phyloP scores from a whole-genome alignment of 2,329 filamentous ascomycete species.

The Fusarium albidum region DNA sequence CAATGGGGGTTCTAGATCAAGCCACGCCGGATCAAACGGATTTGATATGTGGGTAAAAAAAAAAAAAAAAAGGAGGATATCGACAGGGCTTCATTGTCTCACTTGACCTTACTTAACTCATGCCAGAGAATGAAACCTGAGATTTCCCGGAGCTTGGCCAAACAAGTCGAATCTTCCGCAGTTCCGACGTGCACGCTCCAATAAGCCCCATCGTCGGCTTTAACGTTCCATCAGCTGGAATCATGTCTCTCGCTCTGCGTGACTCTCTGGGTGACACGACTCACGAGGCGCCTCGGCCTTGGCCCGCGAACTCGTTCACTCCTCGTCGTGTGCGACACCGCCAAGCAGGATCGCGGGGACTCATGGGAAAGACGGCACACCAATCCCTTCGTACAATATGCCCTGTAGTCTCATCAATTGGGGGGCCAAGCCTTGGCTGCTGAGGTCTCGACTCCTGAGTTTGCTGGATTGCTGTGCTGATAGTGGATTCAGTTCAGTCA shows the following conservation, averaged over 20 bases:
- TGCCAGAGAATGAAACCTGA: neutral
- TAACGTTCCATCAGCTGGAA: too few relatives aligned
- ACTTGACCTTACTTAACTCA: neutral
- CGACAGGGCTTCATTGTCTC: neutral
- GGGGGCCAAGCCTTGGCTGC: conserved; percentile 41
- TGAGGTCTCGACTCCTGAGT: conserved; percentile 38
- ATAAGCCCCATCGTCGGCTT: too few relatives aligned
- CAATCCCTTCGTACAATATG: conserved; percentile 24
- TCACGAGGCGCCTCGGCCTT: conserved; percentile 19
- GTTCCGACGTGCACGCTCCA: too few relatives aligned
- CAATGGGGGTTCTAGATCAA: neutral
- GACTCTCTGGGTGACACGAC: neutral
- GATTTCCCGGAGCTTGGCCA: too few relatives aligned
- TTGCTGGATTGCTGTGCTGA: conserved; percentile 18
- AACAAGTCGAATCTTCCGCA: too few relatives aligned
- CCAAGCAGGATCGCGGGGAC: conserved; percentile 34
- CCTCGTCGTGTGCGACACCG: conserved; percentile 22
- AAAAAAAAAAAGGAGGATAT: too few relatives aligned
- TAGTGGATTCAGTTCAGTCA: conserved; percentile 31
- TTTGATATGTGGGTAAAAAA: neutral
- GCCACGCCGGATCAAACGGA: neutral
- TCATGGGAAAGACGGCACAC: conserved; percentile 37
- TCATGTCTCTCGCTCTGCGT: too few relatives aligned
- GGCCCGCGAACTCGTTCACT: conserved; percentile 7
- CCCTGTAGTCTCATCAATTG: conserved; percentile 26